These are phyloP conservation scores for Cladosporium sp. DNA, from an alignment of 2,329 filamentous ascomycete genomes.

Conservation along the genomic window DNA sequence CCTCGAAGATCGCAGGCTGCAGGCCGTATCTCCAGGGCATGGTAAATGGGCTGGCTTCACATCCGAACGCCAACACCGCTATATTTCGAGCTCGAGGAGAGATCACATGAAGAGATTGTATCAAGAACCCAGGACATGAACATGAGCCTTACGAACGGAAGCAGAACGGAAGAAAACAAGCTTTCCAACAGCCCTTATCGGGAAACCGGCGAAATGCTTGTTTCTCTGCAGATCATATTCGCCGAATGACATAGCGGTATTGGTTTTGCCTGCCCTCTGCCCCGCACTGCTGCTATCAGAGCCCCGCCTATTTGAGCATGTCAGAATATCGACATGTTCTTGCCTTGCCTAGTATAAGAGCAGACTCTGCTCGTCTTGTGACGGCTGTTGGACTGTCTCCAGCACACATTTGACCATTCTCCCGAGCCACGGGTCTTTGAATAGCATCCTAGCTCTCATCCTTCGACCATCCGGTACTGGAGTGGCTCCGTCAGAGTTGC, in stretches of 20 bases:
- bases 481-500: neutral
- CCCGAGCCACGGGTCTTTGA: too few relatives aligned
- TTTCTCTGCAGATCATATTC: neutral
- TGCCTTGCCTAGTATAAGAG: neutral
- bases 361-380: neutral
- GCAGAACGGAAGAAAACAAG: neutral
- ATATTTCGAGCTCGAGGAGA: neutral
- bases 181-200: neutral
- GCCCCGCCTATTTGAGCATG: neutral
- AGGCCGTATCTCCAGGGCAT: constrained; percentile 9
- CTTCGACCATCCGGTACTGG: neutral
- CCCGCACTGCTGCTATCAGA: constrained; percentile 3
- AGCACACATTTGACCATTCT: neutral
- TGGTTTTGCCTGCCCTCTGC: neutral
- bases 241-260: constrained; percentile 3
- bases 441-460: neutral
- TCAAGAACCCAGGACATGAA: neutral
- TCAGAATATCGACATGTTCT: neutral
- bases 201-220: neutral
- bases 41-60: neutral
- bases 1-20: constrained; percentile 10
- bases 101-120: neutral
- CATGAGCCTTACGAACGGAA: neutral
- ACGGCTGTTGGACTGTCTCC: neutral
- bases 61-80: neutral